These are phyloP conservation scores for Lactarius quietus DNA, from an alignment of 768 basidiomycete species.

Conservation along the genomic window DNA sequence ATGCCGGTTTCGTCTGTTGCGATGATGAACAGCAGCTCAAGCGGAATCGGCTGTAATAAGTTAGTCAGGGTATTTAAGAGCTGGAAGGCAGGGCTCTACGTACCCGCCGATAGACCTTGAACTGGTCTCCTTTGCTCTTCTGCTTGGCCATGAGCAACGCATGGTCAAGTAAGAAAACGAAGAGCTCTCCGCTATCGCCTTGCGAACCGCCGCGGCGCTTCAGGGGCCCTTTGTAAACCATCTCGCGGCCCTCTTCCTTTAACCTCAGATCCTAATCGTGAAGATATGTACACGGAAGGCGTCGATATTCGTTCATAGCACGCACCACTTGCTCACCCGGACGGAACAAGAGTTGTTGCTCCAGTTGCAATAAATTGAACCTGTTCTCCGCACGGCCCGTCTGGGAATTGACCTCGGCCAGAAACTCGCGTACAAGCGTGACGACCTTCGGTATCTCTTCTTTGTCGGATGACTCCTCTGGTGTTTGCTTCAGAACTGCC, in stretches of 20 bases:
- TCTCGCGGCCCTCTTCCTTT: conserved; percentile 82
- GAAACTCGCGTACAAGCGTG: conserved; percentile 71
- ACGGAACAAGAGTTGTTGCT: conserved; percentile 85
- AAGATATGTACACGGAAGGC: not conserved
- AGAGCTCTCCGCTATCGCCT: conserved; percentile 81
- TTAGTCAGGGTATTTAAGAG: not conserved
- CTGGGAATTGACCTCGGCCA: conserved; percentile 86
- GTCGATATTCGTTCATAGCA: conserved; percentile 14
- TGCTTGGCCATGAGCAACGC: conserved; percentile 92
- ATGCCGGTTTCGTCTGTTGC: conserved; percentile 59
- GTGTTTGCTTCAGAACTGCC: conserved; percentile 88
- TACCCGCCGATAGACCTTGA: conserved; percentile 90
- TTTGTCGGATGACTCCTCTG: conserved; percentile 88
- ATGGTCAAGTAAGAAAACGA: conserved; percentile 96
- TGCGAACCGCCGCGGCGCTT: conserved; percentile 69
- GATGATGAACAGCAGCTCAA: conserved; percentile 84
- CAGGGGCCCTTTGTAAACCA: conserved; percentile 86
- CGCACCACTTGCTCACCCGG: conserved; percentile 88
- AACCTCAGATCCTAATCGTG: conserved; percentile 73
- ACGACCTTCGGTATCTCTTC: conserved; percentile 71
- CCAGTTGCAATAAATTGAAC: conserved; percentile 91
- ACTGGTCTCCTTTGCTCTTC: conserved; percentile 89
- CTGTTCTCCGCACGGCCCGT: conserved; percentile 95
- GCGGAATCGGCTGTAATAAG: conserved; percentile 91
- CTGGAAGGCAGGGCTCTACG: conserved; percentile 31